Evolutionary conservation across 1,284 basidiomycete species (phyloP).

Genomic region (Apiotrichum gamsii): DNA sequence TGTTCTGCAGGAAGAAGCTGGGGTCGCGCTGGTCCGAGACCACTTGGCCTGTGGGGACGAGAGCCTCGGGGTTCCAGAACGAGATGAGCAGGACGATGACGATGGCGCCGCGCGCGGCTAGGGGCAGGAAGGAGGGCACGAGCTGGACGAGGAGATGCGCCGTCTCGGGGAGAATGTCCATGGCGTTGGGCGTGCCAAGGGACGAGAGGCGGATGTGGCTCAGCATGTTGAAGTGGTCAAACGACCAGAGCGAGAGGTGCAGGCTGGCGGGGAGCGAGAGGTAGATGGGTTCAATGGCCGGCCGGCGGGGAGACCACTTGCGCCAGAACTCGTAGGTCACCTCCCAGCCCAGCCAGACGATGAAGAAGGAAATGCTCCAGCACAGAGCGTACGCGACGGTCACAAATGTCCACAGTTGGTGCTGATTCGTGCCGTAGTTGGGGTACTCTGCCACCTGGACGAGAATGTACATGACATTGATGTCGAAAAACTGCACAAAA

Average conservation of each 20-base stretch:
- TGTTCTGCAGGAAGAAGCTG: constrained; percentile 60
- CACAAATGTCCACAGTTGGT: constrained; percentile 30
- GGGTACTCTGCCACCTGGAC: constrained; percentile 30
- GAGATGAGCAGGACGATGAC: constrained; percentile 61
- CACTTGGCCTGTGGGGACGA: constrained; percentile 45
- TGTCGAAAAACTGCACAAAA: constrained; percentile 43
- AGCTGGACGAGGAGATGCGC: constrained; percentile 74
- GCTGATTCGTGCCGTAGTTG: constrained; percentile 8
- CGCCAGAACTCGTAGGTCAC: constrained; percentile 69
- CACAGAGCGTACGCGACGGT: constrained; percentile 53
- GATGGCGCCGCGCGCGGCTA: constrained; percentile 72
- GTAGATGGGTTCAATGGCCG: constrained; percentile 71
- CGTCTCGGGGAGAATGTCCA: constrained; percentile 57
- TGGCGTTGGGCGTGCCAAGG: constrained; percentile 44
- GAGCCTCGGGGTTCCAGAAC: constrained; percentile 55
- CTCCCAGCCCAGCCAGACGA: constrained; percentile 74
- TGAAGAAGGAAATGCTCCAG: constrained; percentile 65
- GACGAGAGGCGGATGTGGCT: constrained; percentile 65
- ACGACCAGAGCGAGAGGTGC: constrained; percentile 66
- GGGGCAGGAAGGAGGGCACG: constrained; percentile 63
- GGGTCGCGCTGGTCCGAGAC: constrained; percentile 52
- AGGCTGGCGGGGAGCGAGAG: constrained; percentile 68
- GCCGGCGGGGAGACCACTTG: constrained; percentile 77
- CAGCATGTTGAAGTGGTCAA: constrained; percentile 73
- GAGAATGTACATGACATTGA: constrained; percentile 33